Evolutionary conservation across 169 alveolate genomes (phyloP).

Genomic region (Miamiensis avidus): DNA sequence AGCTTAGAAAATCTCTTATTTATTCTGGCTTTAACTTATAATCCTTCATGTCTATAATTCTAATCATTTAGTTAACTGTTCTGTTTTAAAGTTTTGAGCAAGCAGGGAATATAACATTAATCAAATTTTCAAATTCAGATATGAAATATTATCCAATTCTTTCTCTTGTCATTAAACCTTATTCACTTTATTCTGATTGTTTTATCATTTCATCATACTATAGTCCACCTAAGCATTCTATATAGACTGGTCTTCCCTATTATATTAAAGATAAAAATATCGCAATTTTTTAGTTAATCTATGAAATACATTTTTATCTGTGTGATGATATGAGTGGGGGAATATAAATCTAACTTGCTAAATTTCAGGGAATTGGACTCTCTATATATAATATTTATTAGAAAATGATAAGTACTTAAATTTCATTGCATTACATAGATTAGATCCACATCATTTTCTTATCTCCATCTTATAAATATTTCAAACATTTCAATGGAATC

Average conservation of each 20-base stretch:
- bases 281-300: background rate
- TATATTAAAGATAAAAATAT: background rate
- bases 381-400: no score
- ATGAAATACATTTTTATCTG: background rate
- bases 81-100: background rate
- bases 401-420: no score
- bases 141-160: background rate
- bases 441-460: background rate
- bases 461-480: background rate
- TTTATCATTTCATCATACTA: background rate
- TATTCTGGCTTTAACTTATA: background rate
- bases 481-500: background rate
- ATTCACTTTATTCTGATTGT: background rate
- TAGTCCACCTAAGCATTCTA: background rate
- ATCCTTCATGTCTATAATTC: background rate
- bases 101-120: background rate
- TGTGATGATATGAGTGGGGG: background rate
- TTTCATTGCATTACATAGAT: background rate
- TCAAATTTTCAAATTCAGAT: background rate
- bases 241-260: background rate
- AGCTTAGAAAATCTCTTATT: no score
- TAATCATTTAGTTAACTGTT: background rate
- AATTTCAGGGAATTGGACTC: background rate
- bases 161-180: background rate
- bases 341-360: no score